phyloP scores from a whole-genome alignment of 1,284 basidiomycete species.

The Gomphus sp. region DNA sequence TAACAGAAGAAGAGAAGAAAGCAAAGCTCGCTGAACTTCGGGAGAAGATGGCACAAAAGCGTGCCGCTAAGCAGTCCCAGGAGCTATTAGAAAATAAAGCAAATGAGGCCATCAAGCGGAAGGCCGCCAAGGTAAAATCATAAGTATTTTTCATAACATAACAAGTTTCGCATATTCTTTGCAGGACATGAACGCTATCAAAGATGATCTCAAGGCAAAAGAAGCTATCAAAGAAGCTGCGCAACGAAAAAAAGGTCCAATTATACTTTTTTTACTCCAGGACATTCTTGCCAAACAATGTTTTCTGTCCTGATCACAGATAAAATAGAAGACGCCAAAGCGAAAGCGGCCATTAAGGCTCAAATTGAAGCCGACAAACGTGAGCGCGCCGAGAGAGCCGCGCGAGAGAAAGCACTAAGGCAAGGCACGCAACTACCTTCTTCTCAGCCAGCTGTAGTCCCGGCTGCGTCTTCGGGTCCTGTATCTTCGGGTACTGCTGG shows the following conservation, averaged over 20 bases:
- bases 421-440: constrained; percentile 41
- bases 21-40: constrained; percentile 72
- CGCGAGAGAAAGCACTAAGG: constrained; percentile 80
- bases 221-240: constrained; percentile 76
- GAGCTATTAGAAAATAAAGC: constrained; percentile 65
- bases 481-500: constrained; percentile 40
- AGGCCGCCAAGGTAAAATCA: constrained; percentile 67
- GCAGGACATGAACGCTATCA: constrained; percentile 63
- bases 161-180: constrained; percentile 22
- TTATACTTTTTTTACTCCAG: neutral
- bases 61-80: constrained; percentile 56
- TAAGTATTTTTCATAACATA: neutral
- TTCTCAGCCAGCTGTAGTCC: constrained; percentile 25
- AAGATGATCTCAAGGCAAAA: constrained; percentile 72
- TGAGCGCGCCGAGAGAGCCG: constrained; percentile 78
- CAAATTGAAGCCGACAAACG: constrained; percentile 93
- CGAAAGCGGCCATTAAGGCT: constrained; percentile 76
- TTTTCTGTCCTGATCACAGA: constrained; percentile 34
- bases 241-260: constrained; percentile 70
- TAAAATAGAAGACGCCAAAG: constrained; percentile 79
- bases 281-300: neutral
- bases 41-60: constrained; percentile 71
- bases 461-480: constrained; percentile 28
- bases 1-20: constrained; percentile 93
- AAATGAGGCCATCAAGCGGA: constrained; percentile 76